Evolutionary conservation across 2,329 filamentous ascomycete species (phyloP), one percentile per base, ranked within the genome.

Genomic region (Trichoderma citrinoviride): DNA sequence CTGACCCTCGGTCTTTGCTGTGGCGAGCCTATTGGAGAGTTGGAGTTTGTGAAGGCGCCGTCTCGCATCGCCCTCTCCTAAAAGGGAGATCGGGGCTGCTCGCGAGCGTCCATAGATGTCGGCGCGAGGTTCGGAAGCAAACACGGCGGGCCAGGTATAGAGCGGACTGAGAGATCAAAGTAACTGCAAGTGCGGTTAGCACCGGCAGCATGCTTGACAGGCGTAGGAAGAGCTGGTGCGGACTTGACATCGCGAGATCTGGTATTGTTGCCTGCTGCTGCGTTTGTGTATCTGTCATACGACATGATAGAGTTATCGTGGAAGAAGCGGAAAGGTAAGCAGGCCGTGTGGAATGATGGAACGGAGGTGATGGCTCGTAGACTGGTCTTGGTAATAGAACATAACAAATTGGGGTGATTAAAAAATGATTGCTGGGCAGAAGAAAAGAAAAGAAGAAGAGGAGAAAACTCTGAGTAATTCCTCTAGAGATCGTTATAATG

Each of bases 101-200:
- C 66, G 25, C 58, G 43, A 23, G 37, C 17, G 10, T 53, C 61
- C 23, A 60, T 27, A 17, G 67, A 41, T 0, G 68, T 64, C 15
- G 61, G 52, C 14, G 66, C 54, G 29, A 70, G 61, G 17, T 66
- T 62, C 25, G 70, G 33, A 57, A 70, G 65, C 6, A 72, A 65
- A 17, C 71, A 54, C 1, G 68, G 65, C 2, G 73, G 56, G 0
- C 67, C 46, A 21, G 67, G 52, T 2, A 68, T 47, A 2, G 68
- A 56, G 37, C 66, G 60, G 5, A 70, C 61, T 5, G 73, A 69
- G 19, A 77, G 67, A 46, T 70, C 73, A 41, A 77, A 77, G 64
- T 78, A 77, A 54, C 76, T 77, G 50, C 5, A 5, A 29, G 0
- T 15, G 8, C 29, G 25, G 41, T 68, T 17, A 67, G 67, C 47